Conservation (phyloP, 257 asterid species). For the Solanum etuberosum region DNA sequence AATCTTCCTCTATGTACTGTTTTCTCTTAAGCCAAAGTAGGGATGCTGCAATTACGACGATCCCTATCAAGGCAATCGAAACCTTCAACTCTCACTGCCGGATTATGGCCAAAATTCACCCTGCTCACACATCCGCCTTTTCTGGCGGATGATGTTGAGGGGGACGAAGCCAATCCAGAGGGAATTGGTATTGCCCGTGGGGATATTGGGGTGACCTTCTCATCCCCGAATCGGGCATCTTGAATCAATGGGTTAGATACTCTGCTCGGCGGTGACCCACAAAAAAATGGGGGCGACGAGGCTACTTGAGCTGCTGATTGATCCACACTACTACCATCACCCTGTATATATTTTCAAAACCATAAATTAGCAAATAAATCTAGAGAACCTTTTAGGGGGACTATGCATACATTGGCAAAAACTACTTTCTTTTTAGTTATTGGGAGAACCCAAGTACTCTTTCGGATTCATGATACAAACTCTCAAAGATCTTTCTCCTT, state of each 20-base stretch:
- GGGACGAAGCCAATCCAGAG: slow-evolving; percentile 44
- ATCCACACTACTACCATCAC: slow-evolving; percentile 27
- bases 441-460: background rate
- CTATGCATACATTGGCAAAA: background rate
- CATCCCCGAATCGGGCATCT: slow-evolving; percentile 75
- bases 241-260: slow-evolving; percentile 97
- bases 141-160: slow-evolving; percentile 39
- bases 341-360: slow-evolving; percentile 21
- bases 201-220: slow-evolving; percentile 39
- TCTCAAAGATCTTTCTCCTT: background rate
- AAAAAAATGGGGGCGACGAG: slow-evolving; percentile 98
- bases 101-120: slow-evolving; percentile 81
- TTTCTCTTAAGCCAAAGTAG: slow-evolving; percentile 54
- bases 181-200: slow-evolving; percentile 55
- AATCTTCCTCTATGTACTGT: slow-evolving; percentile 18
- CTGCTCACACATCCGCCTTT: slow-evolving; percentile 60
- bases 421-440: background rate
- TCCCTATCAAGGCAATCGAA: slow-evolving; percentile 94
- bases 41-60: slow-evolving; percentile 89
- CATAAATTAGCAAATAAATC: background rate
- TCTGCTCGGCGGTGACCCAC: slow-evolving; percentile 99
- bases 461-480: background rate
- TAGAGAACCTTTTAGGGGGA: background rate
- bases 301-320: slow-evolving; percentile 51
- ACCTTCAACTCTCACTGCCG: slow-evolving; percentile 90